Evolutionary conservation across 805 yeast genomes (phyloP).

Genomic region (Spathaspora arborariae): DNA sequence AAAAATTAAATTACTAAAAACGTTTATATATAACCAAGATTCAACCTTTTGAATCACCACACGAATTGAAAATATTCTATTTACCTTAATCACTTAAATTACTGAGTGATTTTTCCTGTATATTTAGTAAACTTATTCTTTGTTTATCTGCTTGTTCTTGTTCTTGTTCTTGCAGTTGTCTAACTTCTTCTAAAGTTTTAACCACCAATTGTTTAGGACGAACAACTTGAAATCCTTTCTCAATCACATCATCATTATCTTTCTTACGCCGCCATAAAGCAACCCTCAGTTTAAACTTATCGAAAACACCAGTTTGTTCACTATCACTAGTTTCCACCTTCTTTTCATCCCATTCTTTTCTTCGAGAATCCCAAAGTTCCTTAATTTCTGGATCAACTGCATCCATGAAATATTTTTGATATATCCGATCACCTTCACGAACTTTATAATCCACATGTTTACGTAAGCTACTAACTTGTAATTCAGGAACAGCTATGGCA

Average conservation of each 20-base stretch:
- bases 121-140: neutral
- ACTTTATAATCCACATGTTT: slow-evolving; percentile 47
- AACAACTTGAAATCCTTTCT: slow-evolving; percentile 29
- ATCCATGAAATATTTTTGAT: slow-evolving; percentile 35
- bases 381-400: slow-evolving; percentile 50
- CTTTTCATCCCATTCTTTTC: slow-evolving; percentile 3
- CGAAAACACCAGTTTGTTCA: neutral
- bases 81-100: neutral
- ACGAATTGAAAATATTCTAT: slow-evolving; percentile 2
- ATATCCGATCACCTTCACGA: slow-evolving; percentile 57
- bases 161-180: neutral
- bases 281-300: neutral
- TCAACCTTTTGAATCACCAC: too few relatives aligned
- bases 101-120: neutral
- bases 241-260: neutral
- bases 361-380: slow-evolving; percentile 49
- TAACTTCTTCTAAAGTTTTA: slow-evolving; percentile 11
- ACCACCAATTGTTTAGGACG: slow-evolving; percentile 34
- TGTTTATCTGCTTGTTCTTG: slow-evolving; percentile 8
- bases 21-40: neutral
- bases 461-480: slow-evolving; percentile 13
- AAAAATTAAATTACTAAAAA: neutral
- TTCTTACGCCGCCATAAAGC: neutral
- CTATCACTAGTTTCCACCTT: neutral
- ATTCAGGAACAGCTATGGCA: slow-evolving; percentile 11